Percentiles rank a stretch among this genome's conserved stretches.
These are phyloP conservation scores for Eimeria sp. DNA, from an alignment of 169 alveolate species.

Conservation along the genomic window DNA sequence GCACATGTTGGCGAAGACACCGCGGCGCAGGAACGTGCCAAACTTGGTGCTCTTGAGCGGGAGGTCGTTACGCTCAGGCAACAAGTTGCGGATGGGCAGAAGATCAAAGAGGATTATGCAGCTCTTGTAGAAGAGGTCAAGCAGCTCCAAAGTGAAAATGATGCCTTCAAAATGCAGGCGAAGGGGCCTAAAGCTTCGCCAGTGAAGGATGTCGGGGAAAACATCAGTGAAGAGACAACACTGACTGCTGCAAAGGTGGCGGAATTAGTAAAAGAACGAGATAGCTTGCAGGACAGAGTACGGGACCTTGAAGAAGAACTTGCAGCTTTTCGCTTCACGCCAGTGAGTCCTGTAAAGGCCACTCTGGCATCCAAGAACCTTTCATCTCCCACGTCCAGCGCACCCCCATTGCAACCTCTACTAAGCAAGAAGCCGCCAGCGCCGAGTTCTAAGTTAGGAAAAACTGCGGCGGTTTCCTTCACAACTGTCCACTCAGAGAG, in stretches of 20 bases:
- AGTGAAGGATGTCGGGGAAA: neutral
- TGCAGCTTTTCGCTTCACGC: neutral
- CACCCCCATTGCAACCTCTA: neutral
- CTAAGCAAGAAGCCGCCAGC: neutral
- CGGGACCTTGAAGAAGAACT: conserved; percentile 21
- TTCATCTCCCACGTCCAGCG: neutral
- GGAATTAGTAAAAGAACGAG: conserved; percentile 1
- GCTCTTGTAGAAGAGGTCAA: neutral
- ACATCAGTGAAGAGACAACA: neutral
- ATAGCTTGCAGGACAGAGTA: neutral
- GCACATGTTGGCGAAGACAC: neutral
- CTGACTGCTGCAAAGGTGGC: neutral
- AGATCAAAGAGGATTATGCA: neutral
- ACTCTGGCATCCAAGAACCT: neutral
- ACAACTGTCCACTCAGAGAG: neutral
- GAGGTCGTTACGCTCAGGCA: neutral
- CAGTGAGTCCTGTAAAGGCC: neutral
- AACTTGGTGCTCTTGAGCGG: neutral
- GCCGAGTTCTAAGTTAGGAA: conserved; percentile 18
- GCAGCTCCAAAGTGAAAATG: neutral
- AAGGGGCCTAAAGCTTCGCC: neutral
- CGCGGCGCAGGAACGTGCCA: conserved; percentile 1
- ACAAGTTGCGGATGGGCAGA: neutral
- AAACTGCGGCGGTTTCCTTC: neutral
- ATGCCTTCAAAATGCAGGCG: neutral